Conservation (phyloP, 2,329 filamentous ascomycete species). For the Sclerotinia glacialis region DNA sequence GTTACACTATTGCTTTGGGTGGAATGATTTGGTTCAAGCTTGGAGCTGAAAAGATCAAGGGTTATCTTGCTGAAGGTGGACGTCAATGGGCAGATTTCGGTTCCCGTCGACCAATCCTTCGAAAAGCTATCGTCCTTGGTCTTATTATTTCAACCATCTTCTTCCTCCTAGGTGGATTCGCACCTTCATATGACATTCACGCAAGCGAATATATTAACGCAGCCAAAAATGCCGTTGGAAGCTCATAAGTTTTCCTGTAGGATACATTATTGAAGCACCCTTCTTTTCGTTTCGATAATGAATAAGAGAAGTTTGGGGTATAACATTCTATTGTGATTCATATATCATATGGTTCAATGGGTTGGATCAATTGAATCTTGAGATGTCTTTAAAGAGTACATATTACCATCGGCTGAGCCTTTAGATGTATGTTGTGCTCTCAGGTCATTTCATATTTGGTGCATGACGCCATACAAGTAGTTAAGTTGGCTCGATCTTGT, state of each 20-base stretch:
- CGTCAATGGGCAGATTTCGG: constrained; percentile 88
- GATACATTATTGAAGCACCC: not conserved
- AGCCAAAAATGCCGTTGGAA: constrained; percentile 35
- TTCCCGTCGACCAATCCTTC: constrained; percentile 68
- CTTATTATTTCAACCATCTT: constrained; percentile 63
- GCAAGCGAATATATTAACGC: constrained; percentile 41
- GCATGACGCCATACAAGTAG: not conserved
- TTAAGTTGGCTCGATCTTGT: not conserved
- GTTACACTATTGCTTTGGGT: constrained; percentile 74
- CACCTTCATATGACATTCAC: constrained; percentile 59
- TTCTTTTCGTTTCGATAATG: constrained; percentile 18
- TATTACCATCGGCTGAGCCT: not conserved
- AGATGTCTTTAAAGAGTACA: constrained; percentile 9
- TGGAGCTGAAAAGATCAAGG: constrained; percentile 77
- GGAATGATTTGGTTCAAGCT: constrained; percentile 88
- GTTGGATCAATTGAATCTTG: constrained; percentile 10
- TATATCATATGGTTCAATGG: not conserved
- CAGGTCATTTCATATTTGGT: not conserved
- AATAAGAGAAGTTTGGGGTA: constrained; percentile 14
- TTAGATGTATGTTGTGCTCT: not conserved
- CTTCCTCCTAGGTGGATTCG: constrained; percentile 65
- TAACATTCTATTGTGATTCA: constrained; percentile 13
- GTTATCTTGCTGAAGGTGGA: constrained; percentile 67
- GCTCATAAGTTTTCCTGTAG: constrained; percentile 19
- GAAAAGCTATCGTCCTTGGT: constrained; percentile 72